Percentiles rank a stretch among this genome's conserved stretches.
Evolutionary conservation across 176 grass and related monocot genomes (phyloP).

Genomic region (Musa beccarii): DNA sequence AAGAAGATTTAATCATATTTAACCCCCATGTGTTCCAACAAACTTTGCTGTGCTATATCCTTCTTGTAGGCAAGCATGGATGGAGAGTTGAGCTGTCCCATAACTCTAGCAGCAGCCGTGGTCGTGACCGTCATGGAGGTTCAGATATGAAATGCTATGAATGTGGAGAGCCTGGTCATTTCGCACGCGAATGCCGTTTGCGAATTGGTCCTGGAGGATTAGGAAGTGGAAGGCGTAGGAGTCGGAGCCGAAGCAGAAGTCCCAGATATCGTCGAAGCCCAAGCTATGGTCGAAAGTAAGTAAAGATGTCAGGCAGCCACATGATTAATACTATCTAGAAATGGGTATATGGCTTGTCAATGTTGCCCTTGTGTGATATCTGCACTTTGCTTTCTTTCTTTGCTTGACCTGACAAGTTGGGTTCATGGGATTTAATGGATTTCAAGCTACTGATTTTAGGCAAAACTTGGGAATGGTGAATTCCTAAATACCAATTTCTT

Average conservation of each 20-base stretch:
- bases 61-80: slow-evolving; percentile 72
- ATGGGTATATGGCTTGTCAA: neutral
- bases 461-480: neutral
- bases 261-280: slow-evolving; percentile 84
- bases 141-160: slow-evolving; percentile 93
- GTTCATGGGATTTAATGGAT: neutral
- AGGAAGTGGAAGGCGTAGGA: slow-evolving; percentile 74
- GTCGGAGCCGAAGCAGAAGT: slow-evolving; percentile 51
- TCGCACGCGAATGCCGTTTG: slow-evolving; percentile 84
- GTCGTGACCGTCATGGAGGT: slow-evolving; percentile 53
- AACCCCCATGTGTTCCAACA: neutral
- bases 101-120: slow-evolving; percentile 33
- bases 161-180: slow-evolving; percentile 90
- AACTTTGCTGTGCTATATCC: neutral
- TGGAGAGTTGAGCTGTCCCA: slow-evolving; percentile 91
- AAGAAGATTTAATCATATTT: neutral
- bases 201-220: slow-evolving; percentile 78
- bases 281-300: slow-evolving; percentile 87
- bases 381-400: neutral
- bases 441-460: neutral
- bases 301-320: neutral
- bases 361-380: neutral
- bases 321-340: neutral
- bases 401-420: neutral
- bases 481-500: neutral